phyloP scores from a whole-genome alignment of 495 filamentous ascomycete species.

The Hyaloscypha bicolor region DNA sequence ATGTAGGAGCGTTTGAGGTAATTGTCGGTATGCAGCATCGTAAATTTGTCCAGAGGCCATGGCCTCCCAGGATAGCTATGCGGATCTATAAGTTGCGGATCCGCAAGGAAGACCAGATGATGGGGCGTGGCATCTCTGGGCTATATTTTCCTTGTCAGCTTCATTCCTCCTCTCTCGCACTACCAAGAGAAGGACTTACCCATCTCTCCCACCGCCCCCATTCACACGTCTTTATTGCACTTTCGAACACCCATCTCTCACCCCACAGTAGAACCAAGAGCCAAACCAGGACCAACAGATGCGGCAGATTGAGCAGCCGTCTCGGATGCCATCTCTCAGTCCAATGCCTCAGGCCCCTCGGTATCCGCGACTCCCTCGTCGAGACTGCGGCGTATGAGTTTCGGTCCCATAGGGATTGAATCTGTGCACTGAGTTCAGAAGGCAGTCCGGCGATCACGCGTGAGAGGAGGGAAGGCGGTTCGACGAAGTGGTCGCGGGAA shows the following conservation, averaged over 20 bases:
- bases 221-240: conserved; percentile 66
- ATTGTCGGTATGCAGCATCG: conserved; percentile 81
- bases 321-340: conserved; percentile 19
- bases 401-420: conserved; percentile 26
- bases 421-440: conserved; percentile 17
- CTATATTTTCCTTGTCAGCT: conserved; percentile 44
- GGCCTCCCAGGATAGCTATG: conserved; percentile 95
- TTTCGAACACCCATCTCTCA: conserved; percentile 75
- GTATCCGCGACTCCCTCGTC: conserved; percentile 12
- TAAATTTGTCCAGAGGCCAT: conserved; percentile 80
- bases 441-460: conserved; percentile 26
- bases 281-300: conserved; percentile 73
- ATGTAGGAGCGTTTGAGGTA: conserved; percentile 82
- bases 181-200: conserved; percentile 55
- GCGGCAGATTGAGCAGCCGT: conserved; percentile 58
- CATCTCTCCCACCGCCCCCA: conserved; percentile 92
- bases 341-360: conserved; percentile 15
- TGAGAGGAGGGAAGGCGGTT: conserved; percentile 26
- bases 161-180: background rate
- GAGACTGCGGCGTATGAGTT: conserved; percentile 16
- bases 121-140: conserved; percentile 77
- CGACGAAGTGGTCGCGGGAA: conserved; percentile 23
- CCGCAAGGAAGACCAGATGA: conserved; percentile 84
- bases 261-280: conserved; percentile 82
- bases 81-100: conserved; percentile 97